Percentiles rank a stretch among this genome's conserved stretches.
Conservation (phyloP, 2,329 filamentous ascomycete species). For the Anthostomella pinea region DNA sequence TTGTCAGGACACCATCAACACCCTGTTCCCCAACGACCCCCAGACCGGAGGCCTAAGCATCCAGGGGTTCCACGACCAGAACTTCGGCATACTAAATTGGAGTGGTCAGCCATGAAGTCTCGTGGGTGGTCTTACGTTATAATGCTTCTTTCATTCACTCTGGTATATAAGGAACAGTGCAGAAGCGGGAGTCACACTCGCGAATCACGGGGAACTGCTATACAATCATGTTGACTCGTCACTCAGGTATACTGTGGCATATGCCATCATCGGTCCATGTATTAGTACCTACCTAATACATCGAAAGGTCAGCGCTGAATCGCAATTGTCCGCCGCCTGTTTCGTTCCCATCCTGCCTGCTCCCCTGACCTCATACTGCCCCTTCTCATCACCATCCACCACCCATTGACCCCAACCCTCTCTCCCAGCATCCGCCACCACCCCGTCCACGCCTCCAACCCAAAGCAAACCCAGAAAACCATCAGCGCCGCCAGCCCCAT, state of each 20-base stretch:
- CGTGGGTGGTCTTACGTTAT: not conserved
- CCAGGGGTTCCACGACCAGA: conserved; percentile 37
- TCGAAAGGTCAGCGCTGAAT: too few relatives aligned
- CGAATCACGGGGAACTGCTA: too few relatives aligned
- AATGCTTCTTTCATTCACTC: not conserved
- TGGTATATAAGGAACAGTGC: too few relatives aligned
- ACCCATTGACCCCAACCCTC: not conserved
- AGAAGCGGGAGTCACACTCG: too few relatives aligned
- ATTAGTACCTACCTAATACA: too few relatives aligned
- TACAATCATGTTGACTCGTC: too few relatives aligned
- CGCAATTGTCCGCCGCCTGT: too few relatives aligned
- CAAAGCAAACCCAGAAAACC: conserved; percentile 2
- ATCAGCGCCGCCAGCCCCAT: conserved; percentile 1
- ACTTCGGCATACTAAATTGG: conserved; percentile 32
- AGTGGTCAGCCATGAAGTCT: conserved; percentile 8
- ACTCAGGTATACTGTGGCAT: too few relatives aligned
- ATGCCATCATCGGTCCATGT: too few relatives aligned
- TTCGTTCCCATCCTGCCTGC: too few relatives aligned
- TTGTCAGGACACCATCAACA: conserved; percentile 35
- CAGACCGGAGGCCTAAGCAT: conserved; percentile 38
- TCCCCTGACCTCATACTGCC: too few relatives aligned
- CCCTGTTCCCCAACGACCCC: conserved; percentile 38
- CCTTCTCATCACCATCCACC: too few relatives aligned
- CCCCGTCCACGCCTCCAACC: not conserved
- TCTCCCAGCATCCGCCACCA: not conserved